Evolutionary conservation across 139 green algal genomes (phyloP), one percentile per base, ranked within the genome.

Genomic region (Auxenochlorella pyrenoidosa): DNA sequence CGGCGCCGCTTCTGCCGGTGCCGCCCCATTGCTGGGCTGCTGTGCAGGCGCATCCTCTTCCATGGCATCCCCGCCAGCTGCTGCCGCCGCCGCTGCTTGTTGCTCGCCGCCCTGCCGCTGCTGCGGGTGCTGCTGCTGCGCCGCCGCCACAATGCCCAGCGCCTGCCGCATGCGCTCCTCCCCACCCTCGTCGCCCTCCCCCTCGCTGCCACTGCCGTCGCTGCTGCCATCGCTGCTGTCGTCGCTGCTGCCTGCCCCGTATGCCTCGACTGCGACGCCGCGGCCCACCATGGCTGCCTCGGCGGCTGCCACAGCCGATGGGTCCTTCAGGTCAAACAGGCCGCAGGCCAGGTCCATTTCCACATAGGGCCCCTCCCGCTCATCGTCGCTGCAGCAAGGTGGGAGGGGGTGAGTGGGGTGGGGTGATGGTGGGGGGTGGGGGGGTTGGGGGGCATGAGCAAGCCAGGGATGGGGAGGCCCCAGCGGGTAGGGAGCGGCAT

Each of bases 311-410:
- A 90, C 73, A 32, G 89, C 89, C 47, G 70, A 51, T 15, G 86
- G 71, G 41, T 90, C 72, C 36, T 90, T 90, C 32, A 92, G 75
- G 36, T 92, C 89, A 77, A 92, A 90, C 60, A 92, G 83, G 16
- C 89, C 89, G 75, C 89, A 92, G 26, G 89, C 89, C 10, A 92
- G n/a, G 79, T 92, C 89, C 40, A 92, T 30, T 30, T 92, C 75
- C 21, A 92, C 81, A 15, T 59, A 47, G 18, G 85, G 68, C 13
- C 85, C 85, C 68, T 68, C 71, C 24, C 36, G 54, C n/a, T 88
- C 83, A 12, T 82, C 80, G 30, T 85, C 77, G 44, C 82, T 88
- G 77, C 87, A 84, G 54, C 24, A 54, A 77, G 26, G 71, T 24
- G n/a, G 66, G 32, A 12, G 16, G 26, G n/a, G 59, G 41, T 16